phyloP scores from a whole-genome alignment of 345 rosid genomes.

The Limnanthes douglasii region DNA sequence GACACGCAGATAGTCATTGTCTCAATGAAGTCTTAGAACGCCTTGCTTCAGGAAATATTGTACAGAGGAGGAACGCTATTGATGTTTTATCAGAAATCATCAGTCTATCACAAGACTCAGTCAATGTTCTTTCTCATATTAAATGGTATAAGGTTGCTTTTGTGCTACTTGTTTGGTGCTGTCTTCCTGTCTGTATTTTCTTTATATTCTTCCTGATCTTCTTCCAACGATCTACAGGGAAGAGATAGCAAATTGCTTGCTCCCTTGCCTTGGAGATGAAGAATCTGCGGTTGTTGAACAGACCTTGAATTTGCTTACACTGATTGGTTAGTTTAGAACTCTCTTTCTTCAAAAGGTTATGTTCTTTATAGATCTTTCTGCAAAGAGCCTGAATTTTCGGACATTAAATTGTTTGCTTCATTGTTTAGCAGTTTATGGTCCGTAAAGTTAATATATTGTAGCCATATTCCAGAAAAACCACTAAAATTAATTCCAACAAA shows the following conservation, averaged over 20 bases:
- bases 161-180: no score
- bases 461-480: no score
- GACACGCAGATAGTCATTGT: conserved; percentile 35
- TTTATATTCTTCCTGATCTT: conserved; percentile 2
- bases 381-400: no score
- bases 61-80: conserved; percentile 58
- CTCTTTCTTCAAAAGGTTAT: not conserved
- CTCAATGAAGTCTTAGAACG: conserved; percentile 55
- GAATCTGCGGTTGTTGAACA: conserved; percentile 36
- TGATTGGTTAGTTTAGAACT: conserved; percentile 32
- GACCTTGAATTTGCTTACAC: conserved; percentile 36
- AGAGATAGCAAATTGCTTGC: conserved; percentile 41
- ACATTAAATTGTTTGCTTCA: no score
- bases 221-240: conserved; percentile 36
- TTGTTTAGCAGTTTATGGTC: no score
- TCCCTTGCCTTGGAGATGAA: conserved; percentile 44
- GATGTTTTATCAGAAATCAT: conserved; percentile 63
- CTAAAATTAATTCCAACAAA: no score
- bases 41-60: conserved; percentile 44
- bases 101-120: conserved; percentile 23
- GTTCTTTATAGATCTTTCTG: not conserved
- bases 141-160: conserved; percentile 33
- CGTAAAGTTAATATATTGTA: no score
- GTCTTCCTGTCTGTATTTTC: conserved; percentile 1
- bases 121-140: conserved; percentile 23